Base-by-base conservation (phyloP, 495 filamentous ascomycete genomes). In the Neurospora sp. region DNA sequence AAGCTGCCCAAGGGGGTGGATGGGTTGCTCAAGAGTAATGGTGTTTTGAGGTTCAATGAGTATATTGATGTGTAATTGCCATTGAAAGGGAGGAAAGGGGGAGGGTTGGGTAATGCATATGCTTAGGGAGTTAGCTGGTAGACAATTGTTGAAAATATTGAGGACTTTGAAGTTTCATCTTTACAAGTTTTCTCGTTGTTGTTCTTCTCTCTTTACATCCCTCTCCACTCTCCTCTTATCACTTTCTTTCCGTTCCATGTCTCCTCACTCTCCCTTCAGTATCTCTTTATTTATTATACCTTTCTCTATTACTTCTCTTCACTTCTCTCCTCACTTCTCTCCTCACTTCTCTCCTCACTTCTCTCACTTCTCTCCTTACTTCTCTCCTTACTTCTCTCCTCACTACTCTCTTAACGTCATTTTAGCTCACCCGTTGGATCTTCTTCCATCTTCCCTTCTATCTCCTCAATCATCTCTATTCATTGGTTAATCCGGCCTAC, bases 1-100 rank as follows among this genome's bases (percentile, higher is more conserved):
- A 84, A 78, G 73, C 79, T 83, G 75, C 85, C 78, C 47, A 87
- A 83, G 80, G 93, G 93, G 14, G 90, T 98, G 65, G 96, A 99
- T 81, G 96, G 96, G 16, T 82, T 96, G 73, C 84, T 98, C 75
- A 93, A 88, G 82, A 88, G 87, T 65, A 92, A 97, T 77, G 96
- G 94, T 4, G 90, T 98, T 70, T 82, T 99, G 77, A 85, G 90
- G 79, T 99, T 99, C 79, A 94, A 95, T 80, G 94, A 97, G 81
- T 93, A 89, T 77, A 94, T 99, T 82, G 94, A 97, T 75, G 95
- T 98, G 86, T 99, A 85, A 79, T 75, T 71, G 45, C 12, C 5
- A 7, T 7, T 27, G 10, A 10, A 69, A 8, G 9, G 14, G 2
- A 41, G 8, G 35, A 6, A 18, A 35, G 6, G 47, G 10, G 3